Evolutionary conservation across 2,329 filamentous ascomycete species (phyloP).

Genomic region (Colletotrichum falcatum): DNA sequence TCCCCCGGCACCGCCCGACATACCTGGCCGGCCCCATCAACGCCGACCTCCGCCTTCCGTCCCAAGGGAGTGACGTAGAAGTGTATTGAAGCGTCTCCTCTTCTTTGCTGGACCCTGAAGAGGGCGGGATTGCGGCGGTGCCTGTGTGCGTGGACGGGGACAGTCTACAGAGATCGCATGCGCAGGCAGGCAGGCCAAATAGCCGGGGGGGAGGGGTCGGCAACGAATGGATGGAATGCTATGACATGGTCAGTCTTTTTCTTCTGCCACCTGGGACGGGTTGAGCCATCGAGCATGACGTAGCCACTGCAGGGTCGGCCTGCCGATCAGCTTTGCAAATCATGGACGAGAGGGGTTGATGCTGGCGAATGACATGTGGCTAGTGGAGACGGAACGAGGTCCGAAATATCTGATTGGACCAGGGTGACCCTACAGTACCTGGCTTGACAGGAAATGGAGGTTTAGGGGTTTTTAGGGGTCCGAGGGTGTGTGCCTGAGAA

Average conservation of each 20-base stretch:
- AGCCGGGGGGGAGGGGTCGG: slow-evolving; percentile 12
- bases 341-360: background rate
- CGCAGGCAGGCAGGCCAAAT: background rate
- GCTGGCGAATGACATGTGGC: slow-evolving; percentile 4
- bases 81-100: background rate
- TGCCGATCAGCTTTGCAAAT: slow-evolving; percentile 10
- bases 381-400: fast-evolving
- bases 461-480: slow-evolving; percentile 7
- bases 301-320: slow-evolving; percentile 9
- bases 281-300: slow-evolving; percentile 14
- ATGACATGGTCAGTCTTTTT: background rate
- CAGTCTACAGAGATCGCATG: background rate
- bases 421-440: background rate
- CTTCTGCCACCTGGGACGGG: background rate
- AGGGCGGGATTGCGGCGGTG: background rate
- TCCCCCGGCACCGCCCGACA: slow-evolving; percentile 1
- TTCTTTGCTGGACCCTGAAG: background rate
- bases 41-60: background rate
- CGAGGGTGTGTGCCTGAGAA: background rate
- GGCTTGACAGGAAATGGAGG: background rate
- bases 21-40: background rate
- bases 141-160: slow-evolving; percentile 8
- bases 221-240: background rate
- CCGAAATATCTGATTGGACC: background rate
- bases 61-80: background rate